Evolutionary conservation across 129 eudicot genomes (phyloP).

Genomic region (Chrysanthemum lavandulifolium): DNA sequence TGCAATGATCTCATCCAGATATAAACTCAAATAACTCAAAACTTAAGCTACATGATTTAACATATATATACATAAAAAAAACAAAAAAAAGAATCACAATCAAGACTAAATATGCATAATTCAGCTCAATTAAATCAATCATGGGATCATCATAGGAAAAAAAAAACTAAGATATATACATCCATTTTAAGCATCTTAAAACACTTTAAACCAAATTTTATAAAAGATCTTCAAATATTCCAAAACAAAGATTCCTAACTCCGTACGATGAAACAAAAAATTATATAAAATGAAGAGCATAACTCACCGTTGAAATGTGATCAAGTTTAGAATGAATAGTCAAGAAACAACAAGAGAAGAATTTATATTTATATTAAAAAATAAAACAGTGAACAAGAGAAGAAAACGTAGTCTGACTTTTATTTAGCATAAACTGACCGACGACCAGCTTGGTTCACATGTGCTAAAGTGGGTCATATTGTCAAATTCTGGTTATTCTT

Average conservation of each 20-base stretch:
- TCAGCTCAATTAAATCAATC: background rate
- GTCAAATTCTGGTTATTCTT: no score
- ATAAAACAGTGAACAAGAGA: no score
- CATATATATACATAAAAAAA: background rate
- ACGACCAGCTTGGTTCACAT: background rate
- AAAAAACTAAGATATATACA: background rate
- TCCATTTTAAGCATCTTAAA: background rate
- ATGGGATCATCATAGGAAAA: no score
- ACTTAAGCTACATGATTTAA: no score
- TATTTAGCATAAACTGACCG: background rate
- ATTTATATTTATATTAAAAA: background rate
- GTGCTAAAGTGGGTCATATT: no score
- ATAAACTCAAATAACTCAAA: no score
- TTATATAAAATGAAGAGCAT: background rate
- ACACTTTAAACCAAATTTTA: no score
- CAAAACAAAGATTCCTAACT: no score
- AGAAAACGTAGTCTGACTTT: background rate
- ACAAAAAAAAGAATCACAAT: background rate
- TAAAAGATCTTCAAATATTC: no score
- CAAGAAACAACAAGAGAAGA: background rate
- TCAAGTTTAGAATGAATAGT: background rate
- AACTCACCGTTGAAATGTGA: background rate
- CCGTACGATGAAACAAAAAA: no score
- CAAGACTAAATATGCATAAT: background rate
- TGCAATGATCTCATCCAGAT: no score